A percentile compares a stretch with the other conserved stretches of the same genome.
Conservation (phyloP, 441 rosid species). For the Cnidoscolus chayamansa region DNA sequence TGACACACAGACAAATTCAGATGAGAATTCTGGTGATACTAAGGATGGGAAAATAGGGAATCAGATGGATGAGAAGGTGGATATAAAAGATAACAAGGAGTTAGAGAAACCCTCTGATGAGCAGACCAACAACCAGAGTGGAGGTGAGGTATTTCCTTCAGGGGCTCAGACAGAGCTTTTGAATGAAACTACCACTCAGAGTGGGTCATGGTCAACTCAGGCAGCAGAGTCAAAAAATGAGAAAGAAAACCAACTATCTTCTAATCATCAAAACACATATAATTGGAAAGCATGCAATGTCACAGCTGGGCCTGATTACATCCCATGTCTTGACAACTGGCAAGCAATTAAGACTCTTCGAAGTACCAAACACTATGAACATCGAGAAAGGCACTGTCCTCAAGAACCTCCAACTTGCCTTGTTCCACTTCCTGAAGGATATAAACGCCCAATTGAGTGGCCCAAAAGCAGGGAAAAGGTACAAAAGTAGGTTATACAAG, state of each 20-base stretch:
- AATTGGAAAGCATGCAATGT: constrained; percentile 82
- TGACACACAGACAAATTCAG: constrained; percentile 31
- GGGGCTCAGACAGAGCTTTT: constrained; percentile 74
- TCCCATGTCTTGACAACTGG: constrained; percentile 93
- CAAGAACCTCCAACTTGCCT: constrained; percentile 79
- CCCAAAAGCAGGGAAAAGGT: constrained; percentile 96
- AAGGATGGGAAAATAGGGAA: constrained; percentile 38
- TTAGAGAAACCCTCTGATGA: constrained; percentile 33
- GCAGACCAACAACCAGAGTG: constrained; percentile 44
- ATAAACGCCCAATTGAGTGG: constrained; percentile 73
- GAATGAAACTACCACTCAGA: constrained; percentile 66
- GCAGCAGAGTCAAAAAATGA: constrained; percentile 81
- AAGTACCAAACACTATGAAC: constrained; percentile 86
- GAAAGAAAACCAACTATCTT: constrained; percentile 61
- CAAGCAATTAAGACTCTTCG: constrained; percentile 66
- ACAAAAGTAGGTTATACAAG: neutral
- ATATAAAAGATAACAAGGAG: constrained; percentile 38
- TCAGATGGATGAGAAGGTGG: constrained; percentile 42
- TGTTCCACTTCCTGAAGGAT: constrained; percentile 83
- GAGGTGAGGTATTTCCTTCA: constrained; percentile 60
- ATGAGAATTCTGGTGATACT: constrained; percentile 32
- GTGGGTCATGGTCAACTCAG: constrained; percentile 80
- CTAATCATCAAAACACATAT: constrained; percentile 39
- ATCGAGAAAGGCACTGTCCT: constrained; percentile 96
- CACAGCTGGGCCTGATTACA: constrained; percentile 81